phyloP scores from a whole-genome alignment of 805 yeast genomes.

The Yarrowia deformans region DNA sequence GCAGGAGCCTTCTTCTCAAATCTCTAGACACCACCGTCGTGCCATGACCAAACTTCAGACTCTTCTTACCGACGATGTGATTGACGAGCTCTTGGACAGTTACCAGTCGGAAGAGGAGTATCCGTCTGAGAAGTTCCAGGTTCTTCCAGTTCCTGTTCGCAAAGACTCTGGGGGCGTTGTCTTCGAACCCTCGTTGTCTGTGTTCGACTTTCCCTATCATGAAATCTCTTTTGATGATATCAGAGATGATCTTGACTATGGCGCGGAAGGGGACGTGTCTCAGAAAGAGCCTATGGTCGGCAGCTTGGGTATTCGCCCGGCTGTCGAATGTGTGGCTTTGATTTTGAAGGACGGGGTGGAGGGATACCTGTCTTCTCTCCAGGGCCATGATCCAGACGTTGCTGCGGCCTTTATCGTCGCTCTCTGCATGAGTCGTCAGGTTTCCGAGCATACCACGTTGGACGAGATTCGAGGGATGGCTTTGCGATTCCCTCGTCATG shows the following conservation, averaged over 20 bases:
- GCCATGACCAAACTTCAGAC: not conserved
- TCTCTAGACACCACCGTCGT: not conserved
- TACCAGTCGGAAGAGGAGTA: not conserved
- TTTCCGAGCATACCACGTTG: not conserved
- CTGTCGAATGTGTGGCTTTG: not conserved
- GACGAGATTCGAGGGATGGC: not conserved
- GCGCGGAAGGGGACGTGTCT: not conserved
- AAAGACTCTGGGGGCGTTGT: not conserved
- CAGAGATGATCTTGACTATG: constrained; percentile 4
- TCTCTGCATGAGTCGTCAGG: constrained; percentile 1
- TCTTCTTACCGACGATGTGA: not conserved
- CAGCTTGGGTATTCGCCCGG: not conserved
- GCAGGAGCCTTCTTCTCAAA: not conserved
- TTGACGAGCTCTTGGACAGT: not conserved
- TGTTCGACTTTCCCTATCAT: not conserved
- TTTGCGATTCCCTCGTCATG: constrained; percentile 14
- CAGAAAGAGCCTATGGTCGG: constrained; percentile 4
- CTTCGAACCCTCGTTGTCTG: not conserved
- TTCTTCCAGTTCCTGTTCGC: not conserved
- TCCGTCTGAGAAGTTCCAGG: not conserved
- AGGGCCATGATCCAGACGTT: not conserved
- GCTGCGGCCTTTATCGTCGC: not conserved
- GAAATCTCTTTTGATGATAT: not conserved
- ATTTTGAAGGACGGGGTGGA: not conserved
- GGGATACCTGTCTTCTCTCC: not conserved